Evolutionary conservation across 73 alveolate species (phyloP).

Genomic region (Symbiodinium pilosum): DNA sequence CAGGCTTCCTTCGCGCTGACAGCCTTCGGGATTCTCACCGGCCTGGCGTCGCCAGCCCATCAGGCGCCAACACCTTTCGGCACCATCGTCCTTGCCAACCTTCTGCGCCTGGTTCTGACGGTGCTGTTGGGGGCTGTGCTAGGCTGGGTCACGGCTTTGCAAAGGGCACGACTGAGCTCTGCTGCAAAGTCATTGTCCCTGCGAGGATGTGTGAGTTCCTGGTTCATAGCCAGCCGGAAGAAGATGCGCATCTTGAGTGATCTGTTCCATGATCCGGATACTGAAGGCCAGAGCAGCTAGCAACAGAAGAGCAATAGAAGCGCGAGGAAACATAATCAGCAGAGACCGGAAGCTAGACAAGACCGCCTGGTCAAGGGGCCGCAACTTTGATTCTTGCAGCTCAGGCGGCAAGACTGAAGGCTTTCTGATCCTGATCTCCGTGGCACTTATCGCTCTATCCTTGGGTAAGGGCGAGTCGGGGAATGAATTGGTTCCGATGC

Average conservation of each 20-base stretch:
- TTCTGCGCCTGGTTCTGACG: conserved; percentile 21
- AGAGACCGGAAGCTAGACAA: too few relatives aligned
- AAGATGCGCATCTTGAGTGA: neutral
- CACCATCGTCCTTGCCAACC: conserved; percentile 20
- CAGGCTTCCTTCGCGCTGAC: conserved; percentile 73
- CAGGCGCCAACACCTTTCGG: neutral
- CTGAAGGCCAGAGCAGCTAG: neutral
- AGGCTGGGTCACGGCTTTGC: neutral
- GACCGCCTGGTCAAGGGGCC: too few relatives aligned
- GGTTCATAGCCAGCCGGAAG: conserved; percentile 10
- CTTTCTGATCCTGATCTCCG: conserved; percentile 38
- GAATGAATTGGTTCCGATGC: conserved; percentile 50
- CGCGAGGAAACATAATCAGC: too few relatives aligned
- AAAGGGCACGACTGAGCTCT: too few relatives aligned
- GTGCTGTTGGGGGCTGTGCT: neutral
- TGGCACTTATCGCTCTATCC: neutral
- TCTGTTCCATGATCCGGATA: neutral
- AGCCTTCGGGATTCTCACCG: conserved; percentile 50
- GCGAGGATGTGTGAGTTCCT: conserved; percentile 6
- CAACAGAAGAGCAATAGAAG: too few relatives aligned
- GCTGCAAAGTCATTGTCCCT: too few relatives aligned
- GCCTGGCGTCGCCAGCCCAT: conserved; percentile 25
- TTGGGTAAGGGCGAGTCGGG: conserved; percentile 75
- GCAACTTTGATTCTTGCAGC: too few relatives aligned
- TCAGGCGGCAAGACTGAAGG: conserved; percentile 18